Evolutionary conservation across 306 rosid genomes (phyloP).

Genomic region (Vicia faba): DNA sequence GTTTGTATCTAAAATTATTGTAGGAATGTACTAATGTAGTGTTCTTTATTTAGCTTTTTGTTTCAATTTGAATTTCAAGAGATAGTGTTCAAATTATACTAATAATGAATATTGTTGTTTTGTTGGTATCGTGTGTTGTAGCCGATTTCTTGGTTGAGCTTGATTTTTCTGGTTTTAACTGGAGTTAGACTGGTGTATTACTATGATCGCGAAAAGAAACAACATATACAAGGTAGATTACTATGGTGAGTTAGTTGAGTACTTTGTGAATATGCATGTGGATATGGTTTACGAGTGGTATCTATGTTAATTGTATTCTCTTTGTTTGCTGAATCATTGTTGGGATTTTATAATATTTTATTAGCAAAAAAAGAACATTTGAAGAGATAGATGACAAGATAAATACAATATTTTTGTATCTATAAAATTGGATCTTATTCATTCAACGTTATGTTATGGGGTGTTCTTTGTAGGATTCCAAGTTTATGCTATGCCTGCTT

Average conservation of each 20-base stretch:
- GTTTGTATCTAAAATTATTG: conserved; percentile 44
- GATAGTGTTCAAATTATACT: background rate
- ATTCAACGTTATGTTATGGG: too few species aligned
- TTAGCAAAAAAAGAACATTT: too few species aligned
- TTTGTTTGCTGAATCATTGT: background rate
- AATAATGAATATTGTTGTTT: background rate
- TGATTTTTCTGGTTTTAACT: conserved; percentile 70
- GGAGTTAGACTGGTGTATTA: conserved; percentile 80
- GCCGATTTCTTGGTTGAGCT: conserved; percentile 94
- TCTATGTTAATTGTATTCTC: conserved; percentile 1
- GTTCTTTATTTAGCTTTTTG: conserved; percentile 2
- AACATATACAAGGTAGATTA: conserved; percentile 92
- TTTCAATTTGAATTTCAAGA: background rate
- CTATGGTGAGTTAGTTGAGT: conserved; percentile 92
- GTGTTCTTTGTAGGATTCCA: too few species aligned
- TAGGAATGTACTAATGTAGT: too few species aligned
- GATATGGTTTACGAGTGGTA: background rate
- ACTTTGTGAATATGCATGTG: conserved; percentile 39
- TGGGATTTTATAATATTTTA: too few species aligned
- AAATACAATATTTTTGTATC: too few species aligned
- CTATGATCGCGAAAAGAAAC: conserved; percentile 79
- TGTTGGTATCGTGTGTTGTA: conserved; percentile 38
- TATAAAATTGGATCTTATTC: too few species aligned
- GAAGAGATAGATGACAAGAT: too few species aligned
- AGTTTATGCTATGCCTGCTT: too few species aligned